Evolutionary conservation across 139 green algal genomes (phyloP).

Genomic region (Nannochloris sp.): DNA sequence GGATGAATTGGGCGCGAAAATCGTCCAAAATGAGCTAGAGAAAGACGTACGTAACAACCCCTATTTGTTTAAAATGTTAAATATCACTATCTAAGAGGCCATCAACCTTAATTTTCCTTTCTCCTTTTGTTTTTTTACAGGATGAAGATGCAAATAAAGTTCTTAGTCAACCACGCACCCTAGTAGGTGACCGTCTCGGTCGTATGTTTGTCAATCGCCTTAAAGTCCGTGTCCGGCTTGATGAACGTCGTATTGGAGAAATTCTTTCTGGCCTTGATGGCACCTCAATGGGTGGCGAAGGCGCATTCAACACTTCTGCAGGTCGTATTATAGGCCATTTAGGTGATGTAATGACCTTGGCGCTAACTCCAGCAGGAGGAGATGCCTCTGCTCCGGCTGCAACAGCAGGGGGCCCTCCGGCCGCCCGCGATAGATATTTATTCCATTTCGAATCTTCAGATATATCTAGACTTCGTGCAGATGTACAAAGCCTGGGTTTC

Average conservation of each 20-base stretch:
- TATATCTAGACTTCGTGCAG: slow-evolving; percentile 47
- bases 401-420: background rate
- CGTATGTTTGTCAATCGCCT: slow-evolving; percentile 49
- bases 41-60: too few species aligned
- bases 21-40: slow-evolving; percentile 3
- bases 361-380: slow-evolving; percentile 22
- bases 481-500: slow-evolving; percentile 56
- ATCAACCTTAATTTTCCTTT: too few species aligned
- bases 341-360: slow-evolving; percentile 55
- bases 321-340: slow-evolving; percentile 46
- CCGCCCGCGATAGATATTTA: slow-evolving; percentile 33
- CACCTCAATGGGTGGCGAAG: slow-evolving; percentile 14
- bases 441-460: slow-evolving; percentile 60
- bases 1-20: slow-evolving; percentile 9
- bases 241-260: slow-evolving; percentile 51
- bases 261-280: slow-evolving; percentile 41
- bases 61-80: too few species aligned
- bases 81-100: too few species aligned
- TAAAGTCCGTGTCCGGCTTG: slow-evolving; percentile 42
- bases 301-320: slow-evolving; percentile 26
- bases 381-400: background rate
- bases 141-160: slow-evolving; percentile 19
- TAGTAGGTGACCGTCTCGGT: slow-evolving; percentile 23
- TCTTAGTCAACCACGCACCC: slow-evolving; percentile 24
- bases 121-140: too few species aligned